Conservation (phyloP, 306 rosid species). For the Corylus americana region DNA sequence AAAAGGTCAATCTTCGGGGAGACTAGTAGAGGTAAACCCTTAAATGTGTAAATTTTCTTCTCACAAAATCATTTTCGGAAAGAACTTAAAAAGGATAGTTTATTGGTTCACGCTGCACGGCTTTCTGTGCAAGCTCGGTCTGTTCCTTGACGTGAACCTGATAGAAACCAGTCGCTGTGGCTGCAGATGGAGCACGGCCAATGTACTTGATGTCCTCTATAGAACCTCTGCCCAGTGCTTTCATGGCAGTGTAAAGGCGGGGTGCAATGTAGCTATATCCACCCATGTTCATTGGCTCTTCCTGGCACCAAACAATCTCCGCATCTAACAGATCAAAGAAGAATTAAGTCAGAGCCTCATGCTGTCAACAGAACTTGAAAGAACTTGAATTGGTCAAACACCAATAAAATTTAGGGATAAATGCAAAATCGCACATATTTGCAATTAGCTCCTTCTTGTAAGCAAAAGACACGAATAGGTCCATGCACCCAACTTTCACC, state of each 20-base stretch:
- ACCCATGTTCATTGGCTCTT: constrained; percentile 99
- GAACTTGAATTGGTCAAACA: background rate
- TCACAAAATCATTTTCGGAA: background rate
- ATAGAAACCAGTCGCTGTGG: constrained; percentile 89
- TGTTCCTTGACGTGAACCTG: constrained; percentile 85
- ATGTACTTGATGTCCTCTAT: constrained; percentile 68
- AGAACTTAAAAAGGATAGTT: constrained; percentile 31
- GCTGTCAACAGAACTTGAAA: background rate
- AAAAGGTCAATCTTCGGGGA: background rate
- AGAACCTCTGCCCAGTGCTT: constrained; percentile 66
- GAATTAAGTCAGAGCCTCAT: constrained; percentile 10
- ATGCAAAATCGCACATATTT: no score
- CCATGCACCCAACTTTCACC: no score
- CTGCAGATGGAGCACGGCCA: constrained; percentile 93
- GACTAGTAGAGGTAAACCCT: background rate
- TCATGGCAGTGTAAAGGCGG: constrained; percentile 76
- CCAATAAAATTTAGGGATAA: no score
- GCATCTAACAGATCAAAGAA: constrained; percentile 61
- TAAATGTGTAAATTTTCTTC: background rate
- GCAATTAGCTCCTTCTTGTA: no score
- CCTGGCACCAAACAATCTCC: constrained; percentile 96
- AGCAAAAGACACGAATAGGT: background rate
- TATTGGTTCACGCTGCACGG: constrained; percentile 66
- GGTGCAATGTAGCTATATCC: constrained; percentile 71
- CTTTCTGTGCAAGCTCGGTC: constrained; percentile 72